Evolutionary conservation across 1,284 basidiomycete species (phyloP).

Genomic region (Chalciporus sp.): DNA sequence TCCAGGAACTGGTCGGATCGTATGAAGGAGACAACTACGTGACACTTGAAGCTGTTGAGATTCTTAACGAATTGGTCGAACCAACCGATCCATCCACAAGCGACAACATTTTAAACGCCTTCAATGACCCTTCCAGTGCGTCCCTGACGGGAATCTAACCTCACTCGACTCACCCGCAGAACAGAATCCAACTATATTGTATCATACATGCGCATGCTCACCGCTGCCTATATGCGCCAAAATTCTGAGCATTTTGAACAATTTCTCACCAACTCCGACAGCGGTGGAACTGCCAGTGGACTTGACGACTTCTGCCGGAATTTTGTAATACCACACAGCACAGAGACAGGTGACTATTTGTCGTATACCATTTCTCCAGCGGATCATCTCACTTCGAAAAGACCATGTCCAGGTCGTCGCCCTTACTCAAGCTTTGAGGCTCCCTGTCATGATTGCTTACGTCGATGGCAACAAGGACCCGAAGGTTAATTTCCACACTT

Average conservation of each 20-base stretch:
- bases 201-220: slow-evolving; percentile 75
- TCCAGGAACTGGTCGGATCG: slow-evolving; percentile 52
- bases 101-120: slow-evolving; percentile 44
- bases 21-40: too few relatives aligned
- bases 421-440: slow-evolving; percentile 65
- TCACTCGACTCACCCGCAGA: slow-evolving; percentile 5
- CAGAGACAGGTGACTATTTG: slow-evolving; percentile 68
- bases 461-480: slow-evolving; percentile 62
- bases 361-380: not conserved
- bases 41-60: not conserved
- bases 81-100: slow-evolving; percentile 35
- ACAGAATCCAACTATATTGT: slow-evolving; percentile 73
- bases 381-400: slow-evolving; percentile 27
- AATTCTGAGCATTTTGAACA: slow-evolving; percentile 49
- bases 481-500: slow-evolving; percentile 74
- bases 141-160: not conserved
- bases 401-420: slow-evolving; percentile 88
- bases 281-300: too few relatives aligned
- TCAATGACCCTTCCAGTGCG: slow-evolving; percentile 65
- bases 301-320: slow-evolving; percentile 74
- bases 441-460: slow-evolving; percentile 80
- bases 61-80: slow-evolving; percentile 43
- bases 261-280: slow-evolving; percentile 53
- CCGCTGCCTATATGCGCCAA: slow-evolving; percentile 78
- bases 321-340: slow-evolving; percentile 79